A percentile compares a stretch with the other conserved stretches of the same genome.
phyloP scores from a whole-genome alignment of 2,329 filamentous ascomycete species.

The Penicillium sp. region DNA sequence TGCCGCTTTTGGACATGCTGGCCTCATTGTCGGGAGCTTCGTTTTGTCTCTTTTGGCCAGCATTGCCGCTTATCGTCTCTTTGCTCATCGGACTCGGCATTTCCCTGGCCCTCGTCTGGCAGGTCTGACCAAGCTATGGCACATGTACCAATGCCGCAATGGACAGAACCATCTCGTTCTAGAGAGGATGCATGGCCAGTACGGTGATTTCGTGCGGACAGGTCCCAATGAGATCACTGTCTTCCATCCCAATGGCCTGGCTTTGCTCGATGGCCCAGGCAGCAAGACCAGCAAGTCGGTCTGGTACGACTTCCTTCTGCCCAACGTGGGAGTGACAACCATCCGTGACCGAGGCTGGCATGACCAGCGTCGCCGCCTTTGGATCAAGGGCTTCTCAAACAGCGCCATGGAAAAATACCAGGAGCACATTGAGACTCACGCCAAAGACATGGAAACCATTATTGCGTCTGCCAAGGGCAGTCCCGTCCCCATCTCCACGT shows the following conservation, averaged over 20 bases:
- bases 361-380: background rate
- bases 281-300: background rate
- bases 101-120: constrained; percentile 1
- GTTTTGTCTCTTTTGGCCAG: background rate
- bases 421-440: background rate
- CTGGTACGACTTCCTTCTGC: constrained; percentile 1
- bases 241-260: background rate
- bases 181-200: background rate
- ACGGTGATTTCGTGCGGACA: constrained; percentile 2
- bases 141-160: background rate
- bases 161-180: constrained; percentile 1
- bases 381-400: background rate
- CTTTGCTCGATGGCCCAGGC: background rate
- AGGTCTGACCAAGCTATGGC: background rate
- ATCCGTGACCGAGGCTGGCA: constrained; percentile 1
- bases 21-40: background rate
- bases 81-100: background rate
- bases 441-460: background rate
- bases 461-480: background rate
- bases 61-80: background rate
- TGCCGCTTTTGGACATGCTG: background rate
- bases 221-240: background rate
- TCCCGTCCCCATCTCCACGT: background rate
- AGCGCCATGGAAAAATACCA: background rate
- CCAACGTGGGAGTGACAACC: background rate